Evolutionary conservation across 2,329 filamentous ascomycete genomes (phyloP).

Genomic region (Exserohilum turcica): DNA sequence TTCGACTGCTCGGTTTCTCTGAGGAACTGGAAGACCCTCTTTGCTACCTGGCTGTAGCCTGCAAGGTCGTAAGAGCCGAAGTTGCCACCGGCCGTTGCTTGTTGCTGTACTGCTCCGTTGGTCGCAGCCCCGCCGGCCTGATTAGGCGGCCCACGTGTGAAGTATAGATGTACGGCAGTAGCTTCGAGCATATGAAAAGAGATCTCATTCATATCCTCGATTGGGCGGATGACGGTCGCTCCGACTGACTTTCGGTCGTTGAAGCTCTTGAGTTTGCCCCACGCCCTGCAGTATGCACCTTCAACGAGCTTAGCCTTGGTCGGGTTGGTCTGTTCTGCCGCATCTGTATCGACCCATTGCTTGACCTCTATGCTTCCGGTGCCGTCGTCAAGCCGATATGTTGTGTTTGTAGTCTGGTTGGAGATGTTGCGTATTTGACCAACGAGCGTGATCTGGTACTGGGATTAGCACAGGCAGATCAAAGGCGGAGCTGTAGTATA

Average conservation of each 20-base stretch:
- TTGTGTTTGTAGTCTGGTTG: slow-evolving; percentile 87
- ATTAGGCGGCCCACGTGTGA: slow-evolving; percentile 71
- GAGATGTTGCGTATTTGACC: slow-evolving; percentile 88
- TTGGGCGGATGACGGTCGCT: slow-evolving; percentile 78
- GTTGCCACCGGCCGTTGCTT: slow-evolving; percentile 29
- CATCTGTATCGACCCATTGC: slow-evolving; percentile 75
- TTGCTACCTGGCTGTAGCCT: slow-evolving; percentile 60
- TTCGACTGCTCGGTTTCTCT: slow-evolving; percentile 70
- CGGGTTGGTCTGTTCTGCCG: slow-evolving; percentile 53
- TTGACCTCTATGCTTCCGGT: slow-evolving; percentile 92
- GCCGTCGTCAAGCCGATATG: slow-evolving; percentile 92
- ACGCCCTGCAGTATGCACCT: slow-evolving; percentile 83
- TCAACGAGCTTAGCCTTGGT: slow-evolving; percentile 63
- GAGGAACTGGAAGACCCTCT: slow-evolving; percentile 74
- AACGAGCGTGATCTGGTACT: slow-evolving; percentile 75
- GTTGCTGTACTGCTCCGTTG: slow-evolving; percentile 26
- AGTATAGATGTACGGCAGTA: slow-evolving; percentile 83
- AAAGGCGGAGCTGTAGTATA: slow-evolving; percentile 28
- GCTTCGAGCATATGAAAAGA: slow-evolving; percentile 91
- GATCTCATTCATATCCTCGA: slow-evolving; percentile 89
- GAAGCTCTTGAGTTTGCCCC: slow-evolving; percentile 82
- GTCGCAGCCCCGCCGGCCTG: slow-evolving; percentile 46
- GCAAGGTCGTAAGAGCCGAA: slow-evolving; percentile 43
- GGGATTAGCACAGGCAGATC: slow-evolving; percentile 12
- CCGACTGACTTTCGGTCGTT: slow-evolving; percentile 81